Conservation (phyloP, 345 rosid genomes). For the Odontarrhena argentea region DNA sequence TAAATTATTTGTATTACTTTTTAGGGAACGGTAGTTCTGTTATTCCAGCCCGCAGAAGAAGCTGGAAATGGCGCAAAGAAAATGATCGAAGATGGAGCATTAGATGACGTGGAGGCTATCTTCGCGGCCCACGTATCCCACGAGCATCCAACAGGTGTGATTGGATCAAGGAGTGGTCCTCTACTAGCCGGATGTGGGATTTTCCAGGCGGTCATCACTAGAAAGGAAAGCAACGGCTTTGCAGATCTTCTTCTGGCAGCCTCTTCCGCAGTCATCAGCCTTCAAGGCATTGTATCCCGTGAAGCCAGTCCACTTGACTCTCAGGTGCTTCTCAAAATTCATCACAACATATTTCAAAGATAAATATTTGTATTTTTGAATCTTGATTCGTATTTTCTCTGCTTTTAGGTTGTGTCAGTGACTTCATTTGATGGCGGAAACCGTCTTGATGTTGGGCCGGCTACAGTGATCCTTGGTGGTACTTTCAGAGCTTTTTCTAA, state of each 20-base stretch:
- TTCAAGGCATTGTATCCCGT: constrained; percentile 85
- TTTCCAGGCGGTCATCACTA: constrained; percentile 62
- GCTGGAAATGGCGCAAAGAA: constrained; percentile 92
- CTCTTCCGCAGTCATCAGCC: constrained; percentile 73
- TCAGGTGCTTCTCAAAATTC: constrained; percentile 47
- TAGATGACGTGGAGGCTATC: constrained; percentile 73
- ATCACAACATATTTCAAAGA: background rate
- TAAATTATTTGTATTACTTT: background rate
- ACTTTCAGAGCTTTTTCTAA: constrained; percentile 85
- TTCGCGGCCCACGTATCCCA: constrained; percentile 91
- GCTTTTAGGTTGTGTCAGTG: constrained; percentile 74
- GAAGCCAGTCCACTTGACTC: constrained; percentile 87
- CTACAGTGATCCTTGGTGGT: constrained; percentile 65
- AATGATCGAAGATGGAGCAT: constrained; percentile 79
- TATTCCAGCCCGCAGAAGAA: constrained; percentile 98
- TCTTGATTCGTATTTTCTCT: background rate
- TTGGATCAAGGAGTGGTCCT: constrained; percentile 87
- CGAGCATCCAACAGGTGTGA: constrained; percentile 66
- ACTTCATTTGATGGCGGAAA: constrained; percentile 69
- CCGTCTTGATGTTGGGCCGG: constrained; percentile 52
- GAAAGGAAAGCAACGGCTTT: constrained; percentile 37
- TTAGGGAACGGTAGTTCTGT: constrained; percentile 78
- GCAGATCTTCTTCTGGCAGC: constrained; percentile 67
- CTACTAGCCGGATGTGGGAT: constrained; percentile 91
- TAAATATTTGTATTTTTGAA: background rate